Evolutionary conservation across 768 basidiomycete species (phyloP), one percentile per base, ranked within the genome.

Genomic region (Kwoniella europaea): DNA sequence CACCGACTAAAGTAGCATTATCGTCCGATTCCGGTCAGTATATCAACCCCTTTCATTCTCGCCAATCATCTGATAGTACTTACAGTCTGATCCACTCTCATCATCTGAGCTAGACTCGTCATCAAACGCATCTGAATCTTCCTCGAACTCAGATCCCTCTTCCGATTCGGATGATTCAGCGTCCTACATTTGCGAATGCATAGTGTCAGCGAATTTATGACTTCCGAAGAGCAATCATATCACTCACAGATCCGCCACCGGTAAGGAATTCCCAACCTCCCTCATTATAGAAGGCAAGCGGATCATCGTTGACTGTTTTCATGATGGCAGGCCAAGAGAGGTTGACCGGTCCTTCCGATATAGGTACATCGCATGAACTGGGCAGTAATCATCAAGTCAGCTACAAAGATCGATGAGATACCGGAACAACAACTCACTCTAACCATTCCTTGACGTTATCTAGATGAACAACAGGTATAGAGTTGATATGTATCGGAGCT

Each of bases 401-500:
- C 94, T 96, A 73, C 10, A 9, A 29, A 3, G 1, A 41, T 65
- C 63, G 57, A 57, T 27, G 20, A 55, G 41, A 18, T 4, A 41
- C 10, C 13, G 13, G 86, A 1, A 4, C 35, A 35, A 35, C 0
- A 12, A 84, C 93, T 74, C 82, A 98, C 94, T 99, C 94, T 22
- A 99, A 88, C 97, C 97, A 99, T 79, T 97, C 95, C 85, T 98
- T 98, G 73, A 99, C 95, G 75, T 95, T 94, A 79, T 99, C 97
- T 79, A 98, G 88, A 76, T 93, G 91, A 1, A 89, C 85, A 67
- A 88, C 92, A 24, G 92, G 94, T 74, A 99, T 95, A 0, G 94
- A 94, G 82, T 99, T 98, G 86, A 98, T 93, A 79, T 98, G 97
- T 10, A 98, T 87, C 0, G 96, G 95, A 2, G 90, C 72, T 79